A percentile compares a stretch with the other conserved stretches of the same genome.
phyloP scores from a whole-genome alignment of 208 protist genomes.

The Herpetomonas samuelpessoai region DNA sequence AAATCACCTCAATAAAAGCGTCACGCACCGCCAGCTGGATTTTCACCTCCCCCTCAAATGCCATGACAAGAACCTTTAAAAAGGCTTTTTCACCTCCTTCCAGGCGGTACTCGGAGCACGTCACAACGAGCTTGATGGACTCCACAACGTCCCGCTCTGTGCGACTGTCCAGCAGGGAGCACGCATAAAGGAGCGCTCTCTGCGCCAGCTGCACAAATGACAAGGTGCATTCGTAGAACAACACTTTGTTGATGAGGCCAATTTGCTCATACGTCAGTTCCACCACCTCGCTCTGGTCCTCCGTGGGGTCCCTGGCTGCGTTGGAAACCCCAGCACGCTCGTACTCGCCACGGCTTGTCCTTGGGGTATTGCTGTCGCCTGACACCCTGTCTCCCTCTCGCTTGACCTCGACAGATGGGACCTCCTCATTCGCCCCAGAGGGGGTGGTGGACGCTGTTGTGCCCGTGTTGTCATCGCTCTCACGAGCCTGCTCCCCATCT shows the following conservation, averaged over 20 bases:
- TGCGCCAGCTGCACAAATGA: conserved; percentile 68
- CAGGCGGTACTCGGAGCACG: conserved; percentile 74
- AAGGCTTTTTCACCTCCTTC: conserved; percentile 64
- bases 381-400: not conserved
- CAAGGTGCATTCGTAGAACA: conserved; percentile 80
- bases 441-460: not conserved
- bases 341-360: not conserved
- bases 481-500: conserved; percentile 11
- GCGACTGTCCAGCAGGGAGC: conserved; percentile 70
- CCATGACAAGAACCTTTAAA: conserved; percentile 80
- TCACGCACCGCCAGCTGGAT: conserved; percentile 89
- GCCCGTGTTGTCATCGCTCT: conserved; percentile 2
- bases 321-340: not conserved
- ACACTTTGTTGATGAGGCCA: conserved; percentile 45
- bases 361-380: not conserved
- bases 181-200: conserved; percentile 60
- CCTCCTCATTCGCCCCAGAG: not conserved
- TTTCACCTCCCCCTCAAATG: conserved; percentile 85
- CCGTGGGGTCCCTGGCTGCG: not conserved
- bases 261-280: conserved; percentile 50
- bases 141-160: conserved; percentile 88
- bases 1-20: conserved; percentile 85
- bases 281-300: conserved; percentile 2
- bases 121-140: conserved; percentile 83
- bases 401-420: not conserved